Evolutionary conservation across 2,329 filamentous ascomycete species (phyloP).

Genomic region (Colletotrichum chrysophilum): DNA sequence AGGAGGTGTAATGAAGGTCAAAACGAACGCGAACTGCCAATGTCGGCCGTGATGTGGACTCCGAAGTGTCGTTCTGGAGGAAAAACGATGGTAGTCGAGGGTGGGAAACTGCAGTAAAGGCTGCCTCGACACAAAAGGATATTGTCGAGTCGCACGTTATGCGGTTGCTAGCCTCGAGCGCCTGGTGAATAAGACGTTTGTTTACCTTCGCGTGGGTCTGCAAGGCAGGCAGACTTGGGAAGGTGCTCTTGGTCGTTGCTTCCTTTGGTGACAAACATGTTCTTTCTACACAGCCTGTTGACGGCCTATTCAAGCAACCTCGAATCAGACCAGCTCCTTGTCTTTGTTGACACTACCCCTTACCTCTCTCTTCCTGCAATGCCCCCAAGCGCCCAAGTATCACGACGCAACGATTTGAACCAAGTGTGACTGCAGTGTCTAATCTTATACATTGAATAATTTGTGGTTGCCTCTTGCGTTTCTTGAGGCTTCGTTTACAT

Average conservation of each 20-base stretch:
- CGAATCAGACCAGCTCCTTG: not conserved
- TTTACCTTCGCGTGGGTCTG: not conserved
- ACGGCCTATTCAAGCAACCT: not conserved
- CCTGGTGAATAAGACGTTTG: not conserved
- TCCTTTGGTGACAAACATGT: not conserved
- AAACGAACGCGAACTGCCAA: not conserved
- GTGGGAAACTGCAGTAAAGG: not conserved
- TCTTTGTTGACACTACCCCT: not conserved
- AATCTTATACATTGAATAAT: not conserved
- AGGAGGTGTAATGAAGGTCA: not conserved
- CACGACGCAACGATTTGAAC: not conserved
- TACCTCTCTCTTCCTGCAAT: not conserved
- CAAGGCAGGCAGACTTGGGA: not conserved
- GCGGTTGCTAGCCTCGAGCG: not conserved
- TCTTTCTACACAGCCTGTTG: not conserved
- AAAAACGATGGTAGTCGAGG: not conserved
- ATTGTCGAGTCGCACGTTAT: not conserved
- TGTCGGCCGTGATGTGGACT: not conserved
- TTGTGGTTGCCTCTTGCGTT: not conserved
- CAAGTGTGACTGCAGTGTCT: not conserved
- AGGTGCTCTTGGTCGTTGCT: not conserved
- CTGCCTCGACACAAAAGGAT: not conserved
- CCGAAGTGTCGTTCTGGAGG: not conserved
- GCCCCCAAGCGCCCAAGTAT: not conserved
- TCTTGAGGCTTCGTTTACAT: not conserved